A percentile compares a stretch with the other conserved stretches of the same genome.
These are phyloP conservation scores for Leccinum uliginosum DNA, from an alignment of 768 basidiomycete genomes.

Conservation along the genomic window DNA sequence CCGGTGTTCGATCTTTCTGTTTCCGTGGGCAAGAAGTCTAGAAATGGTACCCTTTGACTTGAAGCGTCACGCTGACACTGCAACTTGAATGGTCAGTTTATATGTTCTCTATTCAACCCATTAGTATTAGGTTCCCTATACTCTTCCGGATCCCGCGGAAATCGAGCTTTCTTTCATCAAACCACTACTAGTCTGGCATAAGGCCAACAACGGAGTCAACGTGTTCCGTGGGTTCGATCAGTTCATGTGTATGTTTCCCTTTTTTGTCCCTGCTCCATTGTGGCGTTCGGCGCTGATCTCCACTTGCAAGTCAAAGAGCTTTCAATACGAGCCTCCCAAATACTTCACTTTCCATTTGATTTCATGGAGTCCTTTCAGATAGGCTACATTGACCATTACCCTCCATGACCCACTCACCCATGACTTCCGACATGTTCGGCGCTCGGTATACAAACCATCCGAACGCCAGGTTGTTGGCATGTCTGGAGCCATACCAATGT, in stretches of 20 bases:
- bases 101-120: neutral
- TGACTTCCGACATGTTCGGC: neutral
- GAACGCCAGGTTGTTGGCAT: slow-evolving; percentile 12
- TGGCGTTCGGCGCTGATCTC: slow-evolving; percentile 1
- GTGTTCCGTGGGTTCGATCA: neutral
- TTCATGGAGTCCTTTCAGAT: neutral
- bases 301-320: neutral
- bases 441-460: neutral
- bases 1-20: neutral
- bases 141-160: neutral
- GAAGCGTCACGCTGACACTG: neutral
- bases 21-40: neutral
- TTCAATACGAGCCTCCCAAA: neutral
- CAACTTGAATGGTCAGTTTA: neutral
- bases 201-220: neutral
- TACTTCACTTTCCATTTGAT: slow-evolving; percentile 1
- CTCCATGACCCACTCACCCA: neutral
- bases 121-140: neutral
- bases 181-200: neutral
- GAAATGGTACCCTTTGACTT: neutral
- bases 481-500: slow-evolving; percentile 15
- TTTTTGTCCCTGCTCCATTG: neutral
- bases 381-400: neutral
- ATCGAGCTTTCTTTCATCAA: neutral
- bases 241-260: neutral